These are phyloP conservation scores for Harrya chromipes DNA, from an alignment of 768 basidiomycete genomes.

Conservation along the genomic window DNA sequence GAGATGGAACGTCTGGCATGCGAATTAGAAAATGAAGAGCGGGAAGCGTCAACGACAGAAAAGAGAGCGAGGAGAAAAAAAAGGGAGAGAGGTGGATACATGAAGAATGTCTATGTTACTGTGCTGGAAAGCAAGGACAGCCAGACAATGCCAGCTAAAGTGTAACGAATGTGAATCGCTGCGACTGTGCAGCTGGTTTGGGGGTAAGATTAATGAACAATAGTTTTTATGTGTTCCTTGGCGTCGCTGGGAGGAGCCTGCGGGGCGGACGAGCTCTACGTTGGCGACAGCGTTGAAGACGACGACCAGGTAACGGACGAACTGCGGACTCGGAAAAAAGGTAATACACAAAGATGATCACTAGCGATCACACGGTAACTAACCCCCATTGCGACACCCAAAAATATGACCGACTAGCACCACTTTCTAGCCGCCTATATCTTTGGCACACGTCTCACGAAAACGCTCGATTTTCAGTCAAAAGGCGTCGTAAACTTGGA, in stretches of 20 bases:
- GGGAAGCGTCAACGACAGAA: constrained; percentile 33
- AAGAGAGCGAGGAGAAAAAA: constrained; percentile 30
- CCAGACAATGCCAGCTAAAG: too few species aligned
- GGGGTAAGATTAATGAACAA: neutral
- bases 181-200: constrained; percentile 6
- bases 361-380: constrained; percentile 18
- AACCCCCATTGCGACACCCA: neutral
- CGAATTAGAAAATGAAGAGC: constrained; percentile 37
- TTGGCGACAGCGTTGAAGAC: constrained; percentile 18
- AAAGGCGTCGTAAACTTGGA: neutral
- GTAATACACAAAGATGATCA: neutral
- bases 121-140: constrained; percentile 29
- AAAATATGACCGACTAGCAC: too few species aligned
- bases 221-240: constrained; percentile 5
- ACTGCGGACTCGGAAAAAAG: constrained; percentile 14
- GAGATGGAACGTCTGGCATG: constrained; percentile 34
- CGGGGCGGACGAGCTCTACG: constrained; percentile 4
- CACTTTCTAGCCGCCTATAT: too few species aligned
- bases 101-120: constrained; percentile 25
- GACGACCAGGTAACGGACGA: constrained; percentile 5
- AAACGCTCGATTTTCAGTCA: too few species aligned
- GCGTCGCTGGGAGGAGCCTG: constrained; percentile 13
- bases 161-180: constrained; percentile 41
- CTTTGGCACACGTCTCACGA: too few species aligned
- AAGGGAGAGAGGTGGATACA: constrained; percentile 22